These are phyloP conservation scores for Cercospora nicotianae DNA, from an alignment of 2,329 filamentous ascomycete genomes.

Conservation along the genomic window DNA sequence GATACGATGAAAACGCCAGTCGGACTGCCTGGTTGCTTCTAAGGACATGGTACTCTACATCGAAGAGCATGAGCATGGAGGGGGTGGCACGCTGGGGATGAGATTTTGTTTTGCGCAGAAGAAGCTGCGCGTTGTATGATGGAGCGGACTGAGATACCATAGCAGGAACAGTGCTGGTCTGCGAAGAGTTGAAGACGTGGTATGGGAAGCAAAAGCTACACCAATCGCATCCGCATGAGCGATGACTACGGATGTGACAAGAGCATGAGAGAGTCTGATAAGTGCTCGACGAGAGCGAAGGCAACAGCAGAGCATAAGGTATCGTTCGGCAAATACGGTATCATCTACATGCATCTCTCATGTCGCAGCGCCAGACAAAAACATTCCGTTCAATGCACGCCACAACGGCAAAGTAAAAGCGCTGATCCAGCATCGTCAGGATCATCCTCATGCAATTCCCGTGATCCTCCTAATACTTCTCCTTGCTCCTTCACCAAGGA, in stretches of 20 bases:
- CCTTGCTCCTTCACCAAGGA: conserved; percentile 81
- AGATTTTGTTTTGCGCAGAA: background rate
- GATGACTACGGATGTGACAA: background rate
- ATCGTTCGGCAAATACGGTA: conserved; percentile 7
- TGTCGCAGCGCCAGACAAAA: background rate
- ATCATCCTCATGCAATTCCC: conserved; percentile 43
- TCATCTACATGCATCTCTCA: conserved; percentile 11
- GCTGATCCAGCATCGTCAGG: background rate
- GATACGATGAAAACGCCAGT: background rate
- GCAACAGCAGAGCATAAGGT: background rate
- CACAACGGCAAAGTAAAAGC: background rate
- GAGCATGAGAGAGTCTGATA: background rate
- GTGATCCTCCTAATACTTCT: conserved; percentile 77
- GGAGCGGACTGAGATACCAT: background rate
- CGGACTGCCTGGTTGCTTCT: no score
- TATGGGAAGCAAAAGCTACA: background rate
- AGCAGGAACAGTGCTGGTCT: background rate
- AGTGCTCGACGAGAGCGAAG: background rate
- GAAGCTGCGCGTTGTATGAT: background rate
- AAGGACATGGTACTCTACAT: background rate
- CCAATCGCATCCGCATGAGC: background rate
- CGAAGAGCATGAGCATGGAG: background rate
- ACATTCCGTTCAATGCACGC: background rate
- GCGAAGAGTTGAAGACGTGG: background rate
- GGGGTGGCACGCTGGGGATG: background rate